Evolutionary conservation across 345 rosid genomes (phyloP).

Genomic region (Odontarrhena argentea): DNA sequence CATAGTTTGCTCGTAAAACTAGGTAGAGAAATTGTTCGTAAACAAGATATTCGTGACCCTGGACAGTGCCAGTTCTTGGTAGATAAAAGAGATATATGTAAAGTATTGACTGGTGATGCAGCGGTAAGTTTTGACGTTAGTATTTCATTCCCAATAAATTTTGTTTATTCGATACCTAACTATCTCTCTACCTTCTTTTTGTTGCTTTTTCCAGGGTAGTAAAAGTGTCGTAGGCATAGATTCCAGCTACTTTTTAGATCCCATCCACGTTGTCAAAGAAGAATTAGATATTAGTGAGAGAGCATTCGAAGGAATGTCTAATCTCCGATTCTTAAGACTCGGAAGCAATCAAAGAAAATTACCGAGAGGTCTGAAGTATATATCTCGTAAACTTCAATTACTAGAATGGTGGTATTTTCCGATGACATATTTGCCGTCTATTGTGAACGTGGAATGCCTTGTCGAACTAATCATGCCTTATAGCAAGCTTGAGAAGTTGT

Average conservation of each 20-base stretch:
- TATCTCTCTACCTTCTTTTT: background rate
- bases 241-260: no score
- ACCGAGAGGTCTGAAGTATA: background rate
- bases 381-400: background rate
- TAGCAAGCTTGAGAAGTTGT: conserved; percentile 7
- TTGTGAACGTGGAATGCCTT: background rate
- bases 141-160: background rate
- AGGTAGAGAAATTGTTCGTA: conserved; percentile 1
- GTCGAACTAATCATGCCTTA: background rate
- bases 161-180: background rate
- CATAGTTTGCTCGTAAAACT: background rate
- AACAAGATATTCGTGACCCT: background rate
- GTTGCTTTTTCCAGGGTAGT: background rate
- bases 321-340: background rate
- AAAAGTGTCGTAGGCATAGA: conserved; percentile 5
- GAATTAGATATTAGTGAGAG: background rate
- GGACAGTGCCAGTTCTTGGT: background rate
- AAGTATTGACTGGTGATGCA: background rate
- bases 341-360: fast-evolving
- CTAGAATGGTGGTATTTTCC: background rate
- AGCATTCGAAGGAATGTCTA: conserved; percentile 10
- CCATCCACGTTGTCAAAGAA: no score
- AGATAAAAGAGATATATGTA: background rate
- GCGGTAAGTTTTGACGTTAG: background rate
- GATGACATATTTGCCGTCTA: background rate